Conservation (phyloP, 257 asterid genomes). For the Jaltomata sinuosa region DNA sequence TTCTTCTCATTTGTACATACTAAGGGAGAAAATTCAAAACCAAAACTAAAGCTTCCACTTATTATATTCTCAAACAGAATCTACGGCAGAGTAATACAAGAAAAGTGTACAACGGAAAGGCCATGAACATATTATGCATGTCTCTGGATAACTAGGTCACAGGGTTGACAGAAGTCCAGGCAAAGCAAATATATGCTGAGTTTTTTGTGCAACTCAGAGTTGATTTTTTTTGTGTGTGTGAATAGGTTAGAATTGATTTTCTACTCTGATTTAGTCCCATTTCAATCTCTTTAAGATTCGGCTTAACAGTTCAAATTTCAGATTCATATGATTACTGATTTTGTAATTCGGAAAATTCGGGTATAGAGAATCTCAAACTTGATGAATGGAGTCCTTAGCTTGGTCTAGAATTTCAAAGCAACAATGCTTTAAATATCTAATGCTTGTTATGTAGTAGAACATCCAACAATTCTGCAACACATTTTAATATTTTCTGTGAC, state of each 20-base stretch:
- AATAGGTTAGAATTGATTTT: neutral
- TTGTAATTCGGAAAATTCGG: neutral
- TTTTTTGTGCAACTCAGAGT: neutral
- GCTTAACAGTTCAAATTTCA: neutral
- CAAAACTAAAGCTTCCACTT: neutral
- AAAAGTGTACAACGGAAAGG: neutral
- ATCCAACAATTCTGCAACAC: neutral
- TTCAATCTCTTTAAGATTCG: neutral
- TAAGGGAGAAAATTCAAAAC: neutral
- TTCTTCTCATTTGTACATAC: neutral
- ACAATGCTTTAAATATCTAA: neutral
- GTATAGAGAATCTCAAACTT: neutral
- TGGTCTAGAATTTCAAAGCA: neutral
- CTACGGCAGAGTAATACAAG: neutral
- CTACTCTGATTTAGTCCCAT: neutral
- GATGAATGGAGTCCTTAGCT: neutral
- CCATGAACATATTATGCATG: neutral
- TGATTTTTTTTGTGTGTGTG: neutral
- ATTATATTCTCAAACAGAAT: neutral
- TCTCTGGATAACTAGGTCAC: neutral
- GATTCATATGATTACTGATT: neutral
- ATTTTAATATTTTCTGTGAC: neutral
- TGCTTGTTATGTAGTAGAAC: neutral
- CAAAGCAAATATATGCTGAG: neutral
- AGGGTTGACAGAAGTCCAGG: neutral